Base-by-base conservation (phyloP, 805 yeast genomes). In the Candida insectalens region DNA sequence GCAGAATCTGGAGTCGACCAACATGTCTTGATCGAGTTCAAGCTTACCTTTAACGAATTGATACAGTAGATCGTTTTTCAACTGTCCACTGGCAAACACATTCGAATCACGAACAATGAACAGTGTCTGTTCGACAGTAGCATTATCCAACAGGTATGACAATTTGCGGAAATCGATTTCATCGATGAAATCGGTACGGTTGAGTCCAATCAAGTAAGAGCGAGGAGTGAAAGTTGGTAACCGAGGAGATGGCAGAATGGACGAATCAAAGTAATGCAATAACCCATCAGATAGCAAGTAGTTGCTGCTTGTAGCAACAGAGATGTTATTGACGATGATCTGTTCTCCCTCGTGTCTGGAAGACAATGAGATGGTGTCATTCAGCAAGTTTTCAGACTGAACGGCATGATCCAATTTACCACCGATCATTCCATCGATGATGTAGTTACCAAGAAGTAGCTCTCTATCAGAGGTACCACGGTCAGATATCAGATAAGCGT, bases 81-180 rank as follows among this genome's bases (percentile, higher is more conserved):
- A 39, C 32, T 39, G 42, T 10, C 49, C 52, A 2, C 27, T 27
- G 5, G 37, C 30, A 8, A 19, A 10, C 10, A 23, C 19, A 30
- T 60, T 63, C 8, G 61, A 46, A 23, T 46, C 50, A 1, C 71
- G 63, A 12, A 43, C 40, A 6, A 84, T 62, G 35, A 88, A 71
- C 1, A 88, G 60, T 0, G 94, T 80, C 47, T 76, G 81, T 19
- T 67, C 59, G 0, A 54, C 21, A 0, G 63, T 50, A 2, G 57
- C 45, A 22, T 78, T 75, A 35, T 76, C 79, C 13, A 88, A 69
- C 31, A 83, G 54, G 29, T 66, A 40, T 2, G 62, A 55, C 14
- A 84, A 54, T 9, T 69, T 66, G 37, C 87, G 69, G 34, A 83
- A 70, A 29, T 71, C 62, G 12, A 84, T 43, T 45, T 84, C 94